These are phyloP conservation scores for Russula sp. DNA, from an alignment of 768 basidiomycete species.

Conservation along the genomic window DNA sequence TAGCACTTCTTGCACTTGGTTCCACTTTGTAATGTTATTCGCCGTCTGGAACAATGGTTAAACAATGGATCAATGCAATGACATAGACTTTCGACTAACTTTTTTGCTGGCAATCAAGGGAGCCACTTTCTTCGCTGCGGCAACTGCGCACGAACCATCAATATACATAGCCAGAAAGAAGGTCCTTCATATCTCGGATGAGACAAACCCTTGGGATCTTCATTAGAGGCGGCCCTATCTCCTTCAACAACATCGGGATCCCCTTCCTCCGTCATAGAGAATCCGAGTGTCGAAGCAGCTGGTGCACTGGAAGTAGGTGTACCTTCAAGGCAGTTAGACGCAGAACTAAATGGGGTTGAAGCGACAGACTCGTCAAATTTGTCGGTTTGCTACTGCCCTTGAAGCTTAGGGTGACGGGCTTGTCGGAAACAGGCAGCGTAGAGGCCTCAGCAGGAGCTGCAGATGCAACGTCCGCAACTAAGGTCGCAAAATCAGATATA, in stretches of 20 bases:
- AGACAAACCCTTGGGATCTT: conserved; percentile 52
- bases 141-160: conserved; percentile 41
- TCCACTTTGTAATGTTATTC: conserved; percentile 96
- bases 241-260: conserved; percentile 45
- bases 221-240: conserved; percentile 34
- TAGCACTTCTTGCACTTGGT: conserved; percentile 88
- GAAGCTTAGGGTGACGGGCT: conserved; percentile 77
- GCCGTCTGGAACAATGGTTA: conserved; percentile 52
- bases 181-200: conserved; percentile 33
- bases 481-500: neutral
- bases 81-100: conserved; percentile 42
- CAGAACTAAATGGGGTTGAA: conserved; percentile 13
- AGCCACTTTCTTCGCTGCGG: conserved; percentile 65
- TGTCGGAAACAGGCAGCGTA: conserved; percentile 67
- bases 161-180: conserved; percentile 33
- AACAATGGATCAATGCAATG: neutral
- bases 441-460: conserved; percentile 50
- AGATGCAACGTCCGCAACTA: conserved; percentile 10
- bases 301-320: conserved; percentile 34
- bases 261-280: conserved; percentile 61
- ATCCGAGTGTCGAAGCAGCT: conserved; percentile 53
- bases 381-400: conserved; percentile 36
- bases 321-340: conserved; percentile 7
- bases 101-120: conserved; percentile 84
- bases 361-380: conserved; percentile 30